phyloP scores from a whole-genome alignment of 2,329 filamentous ascomycete species.

The Fusarium sp. region DNA sequence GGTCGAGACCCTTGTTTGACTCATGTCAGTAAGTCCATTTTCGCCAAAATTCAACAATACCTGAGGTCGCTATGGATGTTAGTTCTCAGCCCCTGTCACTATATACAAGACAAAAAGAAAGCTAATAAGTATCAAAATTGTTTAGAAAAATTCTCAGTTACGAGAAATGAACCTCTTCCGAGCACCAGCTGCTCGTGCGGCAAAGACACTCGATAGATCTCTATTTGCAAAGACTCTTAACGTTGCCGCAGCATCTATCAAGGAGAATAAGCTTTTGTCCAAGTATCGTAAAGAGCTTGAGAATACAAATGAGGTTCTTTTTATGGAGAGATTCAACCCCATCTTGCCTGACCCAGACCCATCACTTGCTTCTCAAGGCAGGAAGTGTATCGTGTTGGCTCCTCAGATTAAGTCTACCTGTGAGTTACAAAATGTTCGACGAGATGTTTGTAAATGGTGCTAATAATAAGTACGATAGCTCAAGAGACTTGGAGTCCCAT shows the following conservation, averaged over 20 bases:
- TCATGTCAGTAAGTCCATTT: constrained; percentile 38
- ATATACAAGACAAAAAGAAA: neutral
- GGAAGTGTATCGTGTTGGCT: constrained; percentile 71
- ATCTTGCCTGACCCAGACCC: constrained; percentile 73
- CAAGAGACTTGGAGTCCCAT: constrained; percentile 81
- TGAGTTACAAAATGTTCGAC: constrained; percentile 44
- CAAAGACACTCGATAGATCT: constrained; percentile 82
- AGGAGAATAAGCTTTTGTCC: constrained; percentile 80
- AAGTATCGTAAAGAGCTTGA: constrained; percentile 75
- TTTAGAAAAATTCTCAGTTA: constrained; percentile 46
- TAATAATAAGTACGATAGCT: constrained; percentile 46
- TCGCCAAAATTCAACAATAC: constrained; percentile 37
- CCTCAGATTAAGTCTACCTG: constrained; percentile 68
- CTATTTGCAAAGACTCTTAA: constrained; percentile 84
- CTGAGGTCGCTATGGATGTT: constrained; percentile 51
- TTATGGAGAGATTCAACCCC: constrained; percentile 71
- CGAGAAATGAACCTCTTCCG: constrained; percentile 73
- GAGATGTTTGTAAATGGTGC: neutral
- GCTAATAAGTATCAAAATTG: constrained; percentile 13
- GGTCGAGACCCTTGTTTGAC: constrained; percentile 39
- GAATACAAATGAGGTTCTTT: constrained; percentile 74
- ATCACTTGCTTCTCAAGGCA: constrained; percentile 64
- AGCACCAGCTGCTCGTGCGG: constrained; percentile 82
- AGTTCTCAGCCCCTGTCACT: constrained; percentile 38
- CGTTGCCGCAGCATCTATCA: constrained; percentile 81